Conservation (phyloP, 1,139 yeast genomes). For the Candida tunisiensis region DNA sequence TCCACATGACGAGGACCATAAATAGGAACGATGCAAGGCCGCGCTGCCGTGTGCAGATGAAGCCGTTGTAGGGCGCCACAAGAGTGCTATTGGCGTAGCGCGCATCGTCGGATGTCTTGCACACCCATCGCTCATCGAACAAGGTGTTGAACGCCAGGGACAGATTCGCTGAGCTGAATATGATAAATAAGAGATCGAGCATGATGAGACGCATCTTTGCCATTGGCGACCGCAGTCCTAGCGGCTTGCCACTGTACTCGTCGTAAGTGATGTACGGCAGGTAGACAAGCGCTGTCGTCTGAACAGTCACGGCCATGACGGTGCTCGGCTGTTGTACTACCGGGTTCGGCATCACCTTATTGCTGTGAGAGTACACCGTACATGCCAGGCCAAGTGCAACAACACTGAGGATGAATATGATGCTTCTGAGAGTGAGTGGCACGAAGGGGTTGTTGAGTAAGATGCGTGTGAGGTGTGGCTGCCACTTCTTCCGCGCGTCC, state of each 20-base stretch:
- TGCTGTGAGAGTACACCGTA: slow-evolving; percentile 39
- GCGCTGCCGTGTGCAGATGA: slow-evolving; percentile 64
- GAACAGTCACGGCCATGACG: slow-evolving; percentile 80
- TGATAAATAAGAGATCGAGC: slow-evolving; percentile 72
- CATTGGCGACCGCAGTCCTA: slow-evolving; percentile 72
- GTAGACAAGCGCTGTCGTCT: slow-evolving; percentile 62
- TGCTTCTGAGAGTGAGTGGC: slow-evolving; percentile 58
- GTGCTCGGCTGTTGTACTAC: slow-evolving; percentile 76
- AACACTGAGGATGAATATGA: slow-evolving; percentile 44
- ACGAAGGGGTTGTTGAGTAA: slow-evolving; percentile 64
- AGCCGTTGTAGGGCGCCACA: slow-evolving; percentile 14
- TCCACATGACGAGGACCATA: slow-evolving; percentile 66
- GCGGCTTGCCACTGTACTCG: slow-evolving; percentile 81
- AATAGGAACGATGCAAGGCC: slow-evolving; percentile 68
- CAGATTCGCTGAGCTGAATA: slow-evolving; percentile 83
- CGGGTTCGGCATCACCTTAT: slow-evolving; percentile 22
- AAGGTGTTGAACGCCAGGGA: slow-evolving; percentile 75
- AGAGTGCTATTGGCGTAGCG: slow-evolving; percentile 1
- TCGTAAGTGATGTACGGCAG: slow-evolving; percentile 72
- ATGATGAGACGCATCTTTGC: slow-evolving; percentile 64
- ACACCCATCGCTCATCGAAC: slow-evolving; percentile 73
- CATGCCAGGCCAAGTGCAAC: slow-evolving; percentile 54
- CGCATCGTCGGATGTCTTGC: slow-evolving; percentile 18
- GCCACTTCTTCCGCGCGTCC: too few species aligned
- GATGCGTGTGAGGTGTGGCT: slow-evolving; percentile 15